These are phyloP conservation scores for Flaveria sonorensis DNA, from an alignment of 129 eudicot genomes.

Conservation along the genomic window DNA sequence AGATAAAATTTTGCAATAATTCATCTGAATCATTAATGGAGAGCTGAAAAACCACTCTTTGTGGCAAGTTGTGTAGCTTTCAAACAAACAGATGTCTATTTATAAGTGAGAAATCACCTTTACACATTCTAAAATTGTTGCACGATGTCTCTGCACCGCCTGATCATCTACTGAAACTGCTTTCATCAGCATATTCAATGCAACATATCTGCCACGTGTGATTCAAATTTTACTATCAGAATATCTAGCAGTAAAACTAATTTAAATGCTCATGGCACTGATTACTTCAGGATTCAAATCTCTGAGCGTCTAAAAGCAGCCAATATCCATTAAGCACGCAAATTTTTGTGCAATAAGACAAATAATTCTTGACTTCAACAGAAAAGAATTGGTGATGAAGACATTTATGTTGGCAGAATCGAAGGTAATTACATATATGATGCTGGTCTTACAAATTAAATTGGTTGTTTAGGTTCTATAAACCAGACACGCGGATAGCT, in stretches of 20 bases:
- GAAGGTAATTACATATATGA: neutral
- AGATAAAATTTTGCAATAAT: slow-evolving; percentile 6
- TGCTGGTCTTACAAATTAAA: neutral
- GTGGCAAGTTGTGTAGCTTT: slow-evolving; percentile 11
- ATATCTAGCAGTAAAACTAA: slow-evolving; percentile 12
- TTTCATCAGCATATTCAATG: slow-evolving; percentile 92
- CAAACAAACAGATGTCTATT: neutral
- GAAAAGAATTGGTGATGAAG: slow-evolving; percentile 5
- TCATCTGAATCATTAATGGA: neutral
- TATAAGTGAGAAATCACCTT: slow-evolving; percentile 57
- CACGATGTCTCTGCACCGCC: slow-evolving; percentile 98
- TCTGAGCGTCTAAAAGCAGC: neutral
- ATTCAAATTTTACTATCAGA: slow-evolving; percentile 2
- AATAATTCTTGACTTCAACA: neutral
- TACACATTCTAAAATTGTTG: slow-evolving; percentile 95
- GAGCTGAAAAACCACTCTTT: slow-evolving; percentile 11
- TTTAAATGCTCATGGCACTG: neutral
- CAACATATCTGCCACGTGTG: slow-evolving; percentile 77
- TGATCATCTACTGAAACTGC: slow-evolving; percentile 86
- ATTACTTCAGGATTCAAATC: slow-evolving; percentile 3
- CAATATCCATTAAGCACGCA: neutral
- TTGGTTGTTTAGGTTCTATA: neutral
- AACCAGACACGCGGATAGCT: neutral
- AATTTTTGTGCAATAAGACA: slow-evolving; percentile 6
- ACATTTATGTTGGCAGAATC: neutral